These are phyloP conservation scores for Tinospora cordifolia DNA, from an alignment of 164 flowering plant species.

Conservation along the genomic window DNA sequence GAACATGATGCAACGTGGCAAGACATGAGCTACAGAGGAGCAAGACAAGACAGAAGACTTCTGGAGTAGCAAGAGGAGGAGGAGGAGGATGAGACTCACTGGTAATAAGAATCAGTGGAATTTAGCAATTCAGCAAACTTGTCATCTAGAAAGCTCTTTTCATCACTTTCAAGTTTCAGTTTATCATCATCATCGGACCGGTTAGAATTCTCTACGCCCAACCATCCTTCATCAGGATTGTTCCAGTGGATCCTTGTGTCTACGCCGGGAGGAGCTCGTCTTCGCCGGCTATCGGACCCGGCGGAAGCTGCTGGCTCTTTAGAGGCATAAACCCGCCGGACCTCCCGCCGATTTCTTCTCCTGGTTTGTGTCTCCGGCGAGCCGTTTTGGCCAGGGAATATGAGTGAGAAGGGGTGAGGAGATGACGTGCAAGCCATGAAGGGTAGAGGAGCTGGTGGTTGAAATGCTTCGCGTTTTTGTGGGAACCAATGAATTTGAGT, in stretches of 20 bases:
- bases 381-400: not conserved
- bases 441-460: not conserved
- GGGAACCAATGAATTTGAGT: too few species aligned
- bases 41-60: not conserved
- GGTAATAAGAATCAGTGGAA: constrained; percentile 72
- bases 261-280: constrained; percentile 48
- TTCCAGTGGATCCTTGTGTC: constrained; percentile 93
- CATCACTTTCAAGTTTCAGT: constrained; percentile 21
- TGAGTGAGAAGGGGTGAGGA: constrained; percentile 7
- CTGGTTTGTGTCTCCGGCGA: not conserved
- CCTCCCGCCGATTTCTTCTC: constrained; percentile 1
- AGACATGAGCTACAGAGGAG: too few species aligned
- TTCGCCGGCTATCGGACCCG: not conserved
- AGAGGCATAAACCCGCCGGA: not conserved
- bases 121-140: constrained; percentile 66
- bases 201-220: constrained; percentile 32
- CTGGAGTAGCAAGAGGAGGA: not conserved
- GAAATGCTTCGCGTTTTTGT: not conserved
- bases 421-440: constrained; percentile 12
- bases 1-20: too few species aligned
- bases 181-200: constrained; percentile 7
- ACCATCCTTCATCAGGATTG: constrained; percentile 79
- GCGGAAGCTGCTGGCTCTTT: not conserved
- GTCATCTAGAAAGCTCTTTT: constrained; percentile 33
- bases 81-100: constrained; percentile 35